Percentiles rank a stretch among this genome's conserved stretches.
These are phyloP conservation scores for Wickerhamiella allomyrinae DNA, from an alignment of 805 yeast species.

Conservation along the genomic window DNA sequence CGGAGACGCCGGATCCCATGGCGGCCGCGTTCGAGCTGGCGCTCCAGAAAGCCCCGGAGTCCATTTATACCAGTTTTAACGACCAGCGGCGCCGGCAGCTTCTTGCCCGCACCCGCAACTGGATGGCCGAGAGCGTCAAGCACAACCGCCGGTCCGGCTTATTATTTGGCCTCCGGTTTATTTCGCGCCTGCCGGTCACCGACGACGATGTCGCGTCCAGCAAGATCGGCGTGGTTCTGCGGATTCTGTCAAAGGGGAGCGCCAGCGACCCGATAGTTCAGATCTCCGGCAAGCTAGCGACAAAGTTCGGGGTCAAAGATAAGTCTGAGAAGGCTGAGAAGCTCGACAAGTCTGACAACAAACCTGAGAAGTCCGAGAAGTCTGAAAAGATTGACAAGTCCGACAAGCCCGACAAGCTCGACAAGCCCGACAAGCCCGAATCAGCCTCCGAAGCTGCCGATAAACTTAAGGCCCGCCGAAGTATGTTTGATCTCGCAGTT, in stretches of 20 bases:
- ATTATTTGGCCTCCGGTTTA: conserved; percentile 7
- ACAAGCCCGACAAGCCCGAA: neutral
- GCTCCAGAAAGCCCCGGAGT: conserved; percentile 4
- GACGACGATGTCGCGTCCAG: conserved; percentile 6
- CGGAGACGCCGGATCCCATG: conserved; percentile 13
- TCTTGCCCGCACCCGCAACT: conserved; percentile 13
- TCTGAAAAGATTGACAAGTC: neutral
- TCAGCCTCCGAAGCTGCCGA: neutral
- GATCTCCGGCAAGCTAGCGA: neutral
- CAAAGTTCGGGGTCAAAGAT: neutral
- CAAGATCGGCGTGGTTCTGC: conserved; percentile 5
- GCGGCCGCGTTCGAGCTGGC: conserved; percentile 6
- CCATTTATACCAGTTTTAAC: conserved; percentile 3
- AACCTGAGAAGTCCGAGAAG: neutral
- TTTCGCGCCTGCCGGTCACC: conserved; percentile 6
- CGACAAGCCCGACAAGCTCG: neutral
- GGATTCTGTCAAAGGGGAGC: neutral
- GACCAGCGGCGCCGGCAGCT: conserved; percentile 1
- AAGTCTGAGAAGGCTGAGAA: neutral
- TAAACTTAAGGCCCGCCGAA: neutral
- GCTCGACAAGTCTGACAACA: neutral
- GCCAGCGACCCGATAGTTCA: neutral
- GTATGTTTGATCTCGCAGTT: neutral
- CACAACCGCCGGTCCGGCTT: conserved; percentile 3
- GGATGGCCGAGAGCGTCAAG: conserved; percentile 11